Conservation (phyloP, 2,329 filamentous ascomycete species). For the Fusarium sarcochroum region DNA sequence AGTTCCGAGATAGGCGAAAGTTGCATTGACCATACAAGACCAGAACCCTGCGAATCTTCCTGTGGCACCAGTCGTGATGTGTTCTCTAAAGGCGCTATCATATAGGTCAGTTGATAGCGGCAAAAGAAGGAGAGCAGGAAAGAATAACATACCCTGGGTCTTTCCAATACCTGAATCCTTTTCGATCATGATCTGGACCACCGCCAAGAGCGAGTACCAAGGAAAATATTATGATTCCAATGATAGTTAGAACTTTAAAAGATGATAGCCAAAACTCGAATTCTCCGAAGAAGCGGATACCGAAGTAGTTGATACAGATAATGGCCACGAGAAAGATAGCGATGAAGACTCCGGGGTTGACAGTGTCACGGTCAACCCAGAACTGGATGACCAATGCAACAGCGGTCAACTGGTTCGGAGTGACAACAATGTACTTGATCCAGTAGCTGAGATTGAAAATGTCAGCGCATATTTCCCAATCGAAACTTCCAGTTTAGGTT, state of each 20-base stretch:
- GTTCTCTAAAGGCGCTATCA: constrained; percentile 56
- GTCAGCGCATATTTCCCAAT: constrained; percentile 22
- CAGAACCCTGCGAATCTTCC: constrained; percentile 76
- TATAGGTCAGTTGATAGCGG: too few species aligned
- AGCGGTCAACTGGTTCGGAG: constrained; percentile 87
- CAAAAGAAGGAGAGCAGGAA: too few species aligned
- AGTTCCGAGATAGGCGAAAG: constrained; percentile 83
- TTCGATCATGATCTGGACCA: constrained; percentile 72
- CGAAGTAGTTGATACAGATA: constrained; percentile 76
- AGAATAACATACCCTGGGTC: constrained; percentile 60
- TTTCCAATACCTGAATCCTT: constrained; percentile 77
- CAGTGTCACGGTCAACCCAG: constrained; percentile 74
- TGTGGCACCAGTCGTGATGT: constrained; percentile 45
- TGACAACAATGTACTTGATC: constrained; percentile 88
- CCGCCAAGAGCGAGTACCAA: constrained; percentile 75
- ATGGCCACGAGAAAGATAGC: constrained; percentile 76
- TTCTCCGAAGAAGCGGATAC: constrained; percentile 78
- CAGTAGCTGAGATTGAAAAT: constrained; percentile 61
- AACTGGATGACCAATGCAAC: constrained; percentile 83
- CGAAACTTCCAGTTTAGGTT: too few species aligned
- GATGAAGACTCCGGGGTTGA: constrained; percentile 87
- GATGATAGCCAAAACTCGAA: constrained; percentile 74
- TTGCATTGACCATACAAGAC: constrained; percentile 80
- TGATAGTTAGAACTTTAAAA: constrained; percentile 77
- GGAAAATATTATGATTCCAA: constrained; percentile 75